Evolutionary conservation across 1,139 yeast species (phyloP), one percentile per base, ranked within the genome.

Genomic region (Magnusiomyces fungicola): DNA sequence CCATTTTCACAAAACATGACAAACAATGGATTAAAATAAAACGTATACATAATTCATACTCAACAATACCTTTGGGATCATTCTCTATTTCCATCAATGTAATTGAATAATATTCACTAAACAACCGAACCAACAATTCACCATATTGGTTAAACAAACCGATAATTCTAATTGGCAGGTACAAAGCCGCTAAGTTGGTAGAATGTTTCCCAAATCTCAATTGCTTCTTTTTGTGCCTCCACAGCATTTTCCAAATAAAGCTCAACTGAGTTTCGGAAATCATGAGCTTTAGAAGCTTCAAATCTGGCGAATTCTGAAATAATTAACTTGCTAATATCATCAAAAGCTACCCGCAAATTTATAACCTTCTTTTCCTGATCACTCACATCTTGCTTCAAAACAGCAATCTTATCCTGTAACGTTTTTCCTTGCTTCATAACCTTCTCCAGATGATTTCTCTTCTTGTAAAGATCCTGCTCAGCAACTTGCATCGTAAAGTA

Each of bases 211-310:
- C 97, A 92, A 30, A 87, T 68, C 67, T 92, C 98, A 58, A 92
- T 92, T 32, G 92, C 81, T 65, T 89, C 97, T 69, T 92, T 94
- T 65, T 92, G 98, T 18, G 92, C 77, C 67, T 92, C 98, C 47
- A 90, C 86, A 23, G 95, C 80, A 52, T 94, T 80, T 66, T 94
- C 98, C 61, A 95, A 76, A 60, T 81, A 90, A 22, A 90, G 82
- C 67, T 92, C 99, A 52, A 92, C 88, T 55, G 90, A 79, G 61
- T 87, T 86, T 61, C 96, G 78, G 67, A 94, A 89, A 61, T 92
- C 98, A 45, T 78, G 81, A 45, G 89, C 78, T 61, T 83, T 86
- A 50, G 83, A 94, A 44, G 72, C 71, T 62, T 88, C 96, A 63
- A 90, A 87, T 37, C 71, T 62, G 22, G 75, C 78, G 46, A 92